Evolutionary conservation across 495 filamentous ascomycete genomes (phyloP).

Genomic region (Neurospora sp.): DNA sequence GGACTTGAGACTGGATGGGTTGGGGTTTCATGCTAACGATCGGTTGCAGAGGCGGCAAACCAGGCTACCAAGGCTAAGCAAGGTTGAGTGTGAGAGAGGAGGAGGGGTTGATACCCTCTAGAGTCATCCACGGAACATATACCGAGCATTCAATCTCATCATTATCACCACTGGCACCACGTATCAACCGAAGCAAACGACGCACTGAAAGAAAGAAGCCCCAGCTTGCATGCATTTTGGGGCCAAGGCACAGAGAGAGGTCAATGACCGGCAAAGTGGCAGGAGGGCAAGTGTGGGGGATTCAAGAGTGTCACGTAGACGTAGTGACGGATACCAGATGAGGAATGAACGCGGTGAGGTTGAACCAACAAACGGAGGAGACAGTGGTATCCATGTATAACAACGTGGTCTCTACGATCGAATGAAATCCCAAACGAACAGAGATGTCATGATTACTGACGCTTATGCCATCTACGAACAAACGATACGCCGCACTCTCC

Average conservation of each 20-base stretch:
- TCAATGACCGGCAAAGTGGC: too few relatives aligned
- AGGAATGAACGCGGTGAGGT: background rate
- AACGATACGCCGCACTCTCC: background rate
- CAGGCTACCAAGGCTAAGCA: conserved; percentile 32
- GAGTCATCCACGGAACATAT: too few relatives aligned
- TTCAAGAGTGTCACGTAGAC: background rate
- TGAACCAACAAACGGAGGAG: background rate
- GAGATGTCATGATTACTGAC: background rate
- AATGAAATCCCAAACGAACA: background rate
- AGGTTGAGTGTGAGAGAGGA: conserved; percentile 20
- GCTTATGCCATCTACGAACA: background rate
- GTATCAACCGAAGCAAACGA: background rate
- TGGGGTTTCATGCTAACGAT: background rate
- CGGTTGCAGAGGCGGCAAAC: conserved; percentile 28
- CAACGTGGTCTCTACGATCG: background rate
- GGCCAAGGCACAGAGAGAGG: too few relatives aligned
- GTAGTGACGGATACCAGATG: background rate
- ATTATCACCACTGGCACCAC: too few relatives aligned
- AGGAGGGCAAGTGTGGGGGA: too few relatives aligned
- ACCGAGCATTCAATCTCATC: too few relatives aligned
- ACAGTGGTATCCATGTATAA: background rate
- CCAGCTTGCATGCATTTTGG: too few relatives aligned
- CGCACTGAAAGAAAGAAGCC: too few relatives aligned
- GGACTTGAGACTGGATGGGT: background rate
- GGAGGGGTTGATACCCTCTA: background rate